These are phyloP conservation scores for Stenogyne calaminthoides DNA, from an alignment of 305 asterid genomes.

Conservation along the genomic window DNA sequence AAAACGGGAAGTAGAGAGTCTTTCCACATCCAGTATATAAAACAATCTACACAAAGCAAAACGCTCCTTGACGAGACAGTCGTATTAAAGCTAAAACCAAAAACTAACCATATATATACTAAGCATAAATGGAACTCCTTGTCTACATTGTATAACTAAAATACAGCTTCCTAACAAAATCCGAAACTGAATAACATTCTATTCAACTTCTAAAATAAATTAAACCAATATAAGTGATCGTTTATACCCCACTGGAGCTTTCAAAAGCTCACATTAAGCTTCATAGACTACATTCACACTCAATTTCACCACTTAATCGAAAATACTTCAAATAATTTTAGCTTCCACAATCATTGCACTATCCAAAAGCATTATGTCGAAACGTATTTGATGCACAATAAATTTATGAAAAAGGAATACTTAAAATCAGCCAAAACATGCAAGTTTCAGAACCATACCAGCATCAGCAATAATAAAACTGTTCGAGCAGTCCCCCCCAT, in stretches of 20 bases:
- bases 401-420: neutral
- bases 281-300: neutral
- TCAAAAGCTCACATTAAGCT: neutral
- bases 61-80: neutral
- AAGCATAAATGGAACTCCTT: neutral
- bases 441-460: neutral
- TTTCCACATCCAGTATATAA: neutral
- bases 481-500: constrained; percentile 14
- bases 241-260: neutral
- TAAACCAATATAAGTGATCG: neutral
- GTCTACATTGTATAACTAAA: neutral
- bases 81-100: neutral
- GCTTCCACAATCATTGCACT: neutral
- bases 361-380: neutral
- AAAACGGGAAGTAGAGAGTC: neutral
- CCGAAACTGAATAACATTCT: neutral
- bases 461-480: constrained; percentile 16
- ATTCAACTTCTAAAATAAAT: neutral
- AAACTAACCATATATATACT: neutral
- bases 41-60: neutral
- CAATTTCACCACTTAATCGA: neutral
- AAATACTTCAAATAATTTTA: no score
- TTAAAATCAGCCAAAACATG: neutral
- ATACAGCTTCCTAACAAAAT: neutral
- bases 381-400: neutral